Evolutionary conservation across 2,329 filamentous ascomycete species (phyloP), one percentile per base, ranked within the genome.

Genomic region (Colletotrichum sp.): DNA sequence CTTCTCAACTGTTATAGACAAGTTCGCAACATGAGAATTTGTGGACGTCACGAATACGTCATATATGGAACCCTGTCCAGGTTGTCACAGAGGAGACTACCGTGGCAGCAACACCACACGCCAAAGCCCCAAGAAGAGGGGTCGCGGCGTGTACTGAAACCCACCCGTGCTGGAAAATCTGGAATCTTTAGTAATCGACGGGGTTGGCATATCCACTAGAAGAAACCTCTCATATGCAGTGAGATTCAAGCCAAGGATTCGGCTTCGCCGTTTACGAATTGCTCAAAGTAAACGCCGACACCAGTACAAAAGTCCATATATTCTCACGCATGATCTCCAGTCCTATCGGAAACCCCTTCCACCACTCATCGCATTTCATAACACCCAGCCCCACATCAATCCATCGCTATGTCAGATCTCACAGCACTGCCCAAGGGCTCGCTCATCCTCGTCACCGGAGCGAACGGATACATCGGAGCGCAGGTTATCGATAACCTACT

Each of bases 391-490:
- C 43, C 28, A 22, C 15, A 61, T 61, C 56, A n/a, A 6, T 32
- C 18, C 2, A 15, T 27, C 6, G 39, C 18, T 1, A 75, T 75
- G 72, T 64, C 72, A 5, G 58, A 66, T 8, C 68, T 75, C 9
- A 71, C 65, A 12, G 74, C 79, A 32, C 77, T 82, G 9, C 71
- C 80, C 10, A 77, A 80, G 68, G 82, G 79, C 12, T 85, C 85
- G 1, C 77, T 79, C 0, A 79, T 88, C 25, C 82, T 88, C 0
- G 80, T 88, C 2, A 88, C 86, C 0, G 87, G 86, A 2, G 80
- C 78, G 25, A 88, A 86, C 48, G 86, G 87, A 3, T 83, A 83
- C 69, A 80, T 89, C 5, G 87, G 80, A 8, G 85, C 84, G 1
- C 82, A 88, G 10, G 80, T 86, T 8, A 83, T 82, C 4, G 81